Evolutionary conservation across 2,329 filamentous ascomycete species (phyloP), one percentile per base, ranked within the genome.

Genomic region (Talaromyces funiculosus): DNA sequence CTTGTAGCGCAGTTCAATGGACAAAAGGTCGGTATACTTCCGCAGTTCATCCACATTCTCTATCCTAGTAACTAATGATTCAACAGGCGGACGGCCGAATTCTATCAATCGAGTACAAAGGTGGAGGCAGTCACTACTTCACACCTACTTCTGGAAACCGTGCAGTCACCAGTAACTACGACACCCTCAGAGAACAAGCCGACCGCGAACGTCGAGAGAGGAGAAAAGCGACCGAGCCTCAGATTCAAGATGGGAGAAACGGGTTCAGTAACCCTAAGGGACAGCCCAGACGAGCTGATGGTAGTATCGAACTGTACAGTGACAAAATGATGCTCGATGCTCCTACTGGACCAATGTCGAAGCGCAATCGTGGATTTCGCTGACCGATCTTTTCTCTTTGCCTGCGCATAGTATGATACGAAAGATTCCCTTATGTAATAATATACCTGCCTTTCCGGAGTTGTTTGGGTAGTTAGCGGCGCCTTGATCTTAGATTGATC

Each of bases 1-100:
- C 81, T 86, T 38, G 81, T 87, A 64, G 78, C 78, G 38, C 85
- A 79, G 35, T 87, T 86, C 74, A 83, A 88, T 72, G 82, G 83
- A 64, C 83, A 86, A 68, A 84, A 81, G 78, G 83, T 85, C 67
- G 16, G 57, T 75, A 35, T 38, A 58, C 16, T 24, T 18, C 47
- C 22, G 33, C 4, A n/a, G n/a, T n/a, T n/a, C 3, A 53, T 33
- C 9, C 26, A n/a, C 24, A 31, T n/a, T 49, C 16, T 49, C 16
- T 18, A 31, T 16, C 47, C 59, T 56, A 20, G 57, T n/a, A 3
- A n/a, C 31, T 37, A n/a, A 4, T 18, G 10, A 38, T 45, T 22
- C 9, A 35, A 40, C 43, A 80, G 82, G 85, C 85, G 29, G 85
- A 88, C 67, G 85, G 84, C 33, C 78, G 83, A 60, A 69, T 84